A percentile compares a stretch with the other conserved stretches of the same genome.
These are phyloP conservation scores for Chaetomium globosum DNA, from an alignment of 2,329 filamentous ascomycete genomes.

Conservation along the genomic window DNA sequence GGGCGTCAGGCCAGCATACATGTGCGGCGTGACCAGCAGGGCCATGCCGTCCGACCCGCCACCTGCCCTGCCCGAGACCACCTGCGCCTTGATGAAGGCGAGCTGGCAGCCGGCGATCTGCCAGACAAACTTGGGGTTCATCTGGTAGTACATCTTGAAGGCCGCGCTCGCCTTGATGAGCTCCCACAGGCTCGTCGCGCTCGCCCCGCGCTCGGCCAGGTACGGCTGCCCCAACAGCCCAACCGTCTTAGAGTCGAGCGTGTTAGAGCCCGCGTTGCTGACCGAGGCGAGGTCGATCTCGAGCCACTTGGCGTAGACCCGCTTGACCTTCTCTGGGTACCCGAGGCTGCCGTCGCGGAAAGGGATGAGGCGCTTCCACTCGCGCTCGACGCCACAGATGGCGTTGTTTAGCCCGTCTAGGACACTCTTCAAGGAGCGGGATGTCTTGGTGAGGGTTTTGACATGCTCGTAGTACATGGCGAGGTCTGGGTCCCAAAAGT, in stretches of 20 bases:
- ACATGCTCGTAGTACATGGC: constrained; percentile 42
- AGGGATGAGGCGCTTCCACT: constrained; percentile 42
- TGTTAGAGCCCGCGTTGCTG: constrained; percentile 20
- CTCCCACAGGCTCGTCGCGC: constrained; percentile 48
- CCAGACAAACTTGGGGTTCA: constrained; percentile 47
- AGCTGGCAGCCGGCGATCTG: constrained; percentile 54
- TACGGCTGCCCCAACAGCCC: constrained; percentile 40
- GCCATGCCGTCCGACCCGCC: constrained; percentile 33
- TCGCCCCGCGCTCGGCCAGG: constrained; percentile 29
- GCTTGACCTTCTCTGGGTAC: constrained; percentile 40
- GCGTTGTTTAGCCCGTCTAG: constrained; percentile 42
- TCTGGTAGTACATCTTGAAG: constrained; percentile 47
- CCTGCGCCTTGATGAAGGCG: constrained; percentile 50
- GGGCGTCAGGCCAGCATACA: constrained; percentile 35
- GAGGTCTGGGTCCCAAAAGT: constrained; percentile 47
- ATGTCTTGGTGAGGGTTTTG: constrained; percentile 39
- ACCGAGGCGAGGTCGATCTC: constrained; percentile 46
- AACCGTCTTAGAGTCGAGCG: constrained; percentile 37
- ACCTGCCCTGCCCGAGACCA: constrained; percentile 8
- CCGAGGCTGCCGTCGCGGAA: constrained; percentile 28
- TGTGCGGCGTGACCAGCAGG: constrained; percentile 31
- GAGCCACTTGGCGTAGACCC: constrained; percentile 48
- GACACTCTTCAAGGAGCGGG: constrained; percentile 40
- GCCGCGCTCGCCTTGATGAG: constrained; percentile 55
- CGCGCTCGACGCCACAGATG: constrained; percentile 38